Base-by-base conservation (phyloP, 2,329 filamentous ascomycete genomes). In the Aspergillus viridinutans region DNA sequence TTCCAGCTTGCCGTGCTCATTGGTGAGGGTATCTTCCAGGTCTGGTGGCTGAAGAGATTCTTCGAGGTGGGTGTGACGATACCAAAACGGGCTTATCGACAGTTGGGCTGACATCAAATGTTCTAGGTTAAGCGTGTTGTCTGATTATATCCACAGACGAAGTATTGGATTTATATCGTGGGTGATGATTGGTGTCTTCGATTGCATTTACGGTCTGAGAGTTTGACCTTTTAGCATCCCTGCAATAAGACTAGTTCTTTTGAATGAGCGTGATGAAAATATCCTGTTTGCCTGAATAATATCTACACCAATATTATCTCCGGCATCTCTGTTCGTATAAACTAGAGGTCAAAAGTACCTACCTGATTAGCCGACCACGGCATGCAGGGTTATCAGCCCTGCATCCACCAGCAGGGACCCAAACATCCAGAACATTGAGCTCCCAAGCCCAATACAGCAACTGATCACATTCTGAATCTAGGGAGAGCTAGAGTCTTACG, bases 1-100 rank as follows among this genome's bases (percentile, higher is more conserved):
- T 97, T 97, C 77, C 92, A 99, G 78, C 86, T 99, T 63, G 84
- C 86, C 56, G 87, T 97, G 52, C 84, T 99, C 61, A 82, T 95
- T 64, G 92, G 89, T 69, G 91, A 97, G 81, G 94, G 92, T 59
- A 81, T 97, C 64, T 99, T 99, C 82, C 94, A 99, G 81, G 93
- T 99, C 64, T 99, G 94, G 93, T 99, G 94, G 92, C 78, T 99
- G 74, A 94, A 96, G 80, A 86, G 94, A 72, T 99, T 99, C 84
- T 97, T 97, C 72, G 92, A 97, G 86, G 86, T 87, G 72, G 61
- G 76, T 63, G 59, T 58, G 12, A 14, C 2, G 14, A 38, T 7
- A 25, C 2, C 3, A 3, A 47, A 20, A 7, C 5, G 26, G 50
- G n/a, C 12, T 1, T 38, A 29, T 49, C 4, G 10, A 14, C 3